phyloP scores from a whole-genome alignment of 2,329 filamentous ascomycete genomes.

The Cladophialophora bantiana region DNA sequence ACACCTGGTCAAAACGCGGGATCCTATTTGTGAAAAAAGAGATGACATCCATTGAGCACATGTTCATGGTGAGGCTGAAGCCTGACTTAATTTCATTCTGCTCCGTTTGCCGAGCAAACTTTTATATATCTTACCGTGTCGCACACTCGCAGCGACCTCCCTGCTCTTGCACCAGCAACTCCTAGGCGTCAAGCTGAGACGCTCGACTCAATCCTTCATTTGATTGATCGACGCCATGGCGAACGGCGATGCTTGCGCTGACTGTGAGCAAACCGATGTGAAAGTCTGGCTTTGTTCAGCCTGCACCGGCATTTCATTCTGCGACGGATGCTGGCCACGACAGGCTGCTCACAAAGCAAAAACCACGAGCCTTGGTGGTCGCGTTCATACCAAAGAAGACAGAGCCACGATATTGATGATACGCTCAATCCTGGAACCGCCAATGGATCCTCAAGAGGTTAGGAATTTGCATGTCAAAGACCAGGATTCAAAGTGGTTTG shows the following conservation, averaged over 20 bases:
- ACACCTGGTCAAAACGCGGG: not conserved
- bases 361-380: not conserved
- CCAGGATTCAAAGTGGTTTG: constrained; percentile 51
- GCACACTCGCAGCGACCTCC: not conserved
- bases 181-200: not conserved
- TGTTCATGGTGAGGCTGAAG: not conserved
- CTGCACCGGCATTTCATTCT: not conserved
- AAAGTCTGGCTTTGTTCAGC: constrained; percentile 1
- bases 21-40: not conserved
- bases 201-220: not conserved
- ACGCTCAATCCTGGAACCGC: constrained; percentile 9
- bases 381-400: not conserved
- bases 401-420: constrained; percentile 8
- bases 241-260: not conserved
- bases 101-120: not conserved
- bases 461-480: constrained; percentile 48
- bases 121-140: not conserved
- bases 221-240: not conserved
- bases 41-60: not conserved
- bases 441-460: constrained; percentile 2
- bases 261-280: not conserved
- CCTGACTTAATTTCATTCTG: not conserved
- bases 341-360: constrained; percentile 9
- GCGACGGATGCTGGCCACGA: not conserved
- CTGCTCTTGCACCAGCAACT: not conserved